Base-by-base conservation (phyloP, 345 rosid species). In the Brassica juncea region DNA sequence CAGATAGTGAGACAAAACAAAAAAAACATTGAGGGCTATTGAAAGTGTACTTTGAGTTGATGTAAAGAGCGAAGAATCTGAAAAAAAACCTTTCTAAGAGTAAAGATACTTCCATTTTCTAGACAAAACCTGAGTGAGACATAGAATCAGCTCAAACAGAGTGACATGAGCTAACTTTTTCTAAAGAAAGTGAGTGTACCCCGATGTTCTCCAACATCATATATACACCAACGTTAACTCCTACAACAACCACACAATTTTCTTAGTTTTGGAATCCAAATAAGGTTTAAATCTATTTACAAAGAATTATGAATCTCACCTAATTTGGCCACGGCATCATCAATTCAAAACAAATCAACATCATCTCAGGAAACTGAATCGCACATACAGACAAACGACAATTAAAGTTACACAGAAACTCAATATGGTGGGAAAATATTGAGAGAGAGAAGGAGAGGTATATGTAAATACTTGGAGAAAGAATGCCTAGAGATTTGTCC, bases 11-110 rank as follows among this genome's bases (percentile, higher is more conserved):
- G 14, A 42, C 9, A 7, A 37, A 37, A 37, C 42, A 39, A 39
- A 39, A 2, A 42, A 42, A 10, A 42, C 8, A 71, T 10, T 3
- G 23, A 42, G 52, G 11, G 52, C n/a, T 10, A 42, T 10, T 1
- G 0, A 42, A 11, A 42, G n/a, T 0, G 52, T 39, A 39, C 47
- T 3, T 9, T 39, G 47, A 39, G 47, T 39, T 63, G 77, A 73
- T 86, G 60, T 61, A 93, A 80, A 73, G 88, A 84, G 55, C 61
- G 73, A 42, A 93, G 94, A 84, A 91, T 82, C 59, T 82, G 88
- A 39, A 34, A 86, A 86, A 77, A 87, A 88, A 60, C 94, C 97
- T 77, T 86, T 90, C 97, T 97, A 88, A 4, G 82, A 85, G 81
- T 89, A 89, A 67, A 81, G 88, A 34, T 88, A 91, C 87, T 89